These are phyloP conservation scores for Papiliotrema laurentii DNA, from an alignment of 1,284 basidiomycete genomes.

Conservation along the genomic window DNA sequence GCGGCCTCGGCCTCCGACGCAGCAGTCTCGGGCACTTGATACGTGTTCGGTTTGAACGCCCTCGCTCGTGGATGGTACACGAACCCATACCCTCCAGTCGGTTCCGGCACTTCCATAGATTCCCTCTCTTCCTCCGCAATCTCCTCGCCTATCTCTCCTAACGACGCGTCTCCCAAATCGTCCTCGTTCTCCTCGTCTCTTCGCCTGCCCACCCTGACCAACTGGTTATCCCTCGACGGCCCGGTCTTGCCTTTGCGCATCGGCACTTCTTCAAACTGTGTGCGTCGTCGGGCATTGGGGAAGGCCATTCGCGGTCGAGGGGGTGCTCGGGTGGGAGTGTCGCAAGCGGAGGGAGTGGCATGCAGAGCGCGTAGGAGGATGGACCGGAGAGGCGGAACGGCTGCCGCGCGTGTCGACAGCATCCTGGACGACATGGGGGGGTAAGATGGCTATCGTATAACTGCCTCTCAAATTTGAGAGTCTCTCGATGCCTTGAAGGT, in stretches of 20 bases:
- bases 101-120: neutral
- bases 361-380: constrained; percentile 25
- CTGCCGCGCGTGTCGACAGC: too few species aligned
- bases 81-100: neutral
- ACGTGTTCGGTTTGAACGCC: constrained; percentile 12
- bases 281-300: too few species aligned
- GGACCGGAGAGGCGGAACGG: constrained; percentile 19
- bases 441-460: too few species aligned
- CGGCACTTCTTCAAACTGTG: too few species aligned
- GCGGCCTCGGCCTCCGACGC: neutral
- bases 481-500: too few species aligned
- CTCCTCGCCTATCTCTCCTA: neutral
- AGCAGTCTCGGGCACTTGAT: neutral
- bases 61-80: constrained; percentile 9
- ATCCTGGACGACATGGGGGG: too few species aligned
- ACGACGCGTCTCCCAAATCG: constrained; percentile 1
- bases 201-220: too few species aligned
- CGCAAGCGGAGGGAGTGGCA: neutral
- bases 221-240: too few species aligned
- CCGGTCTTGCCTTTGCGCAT: too few species aligned
- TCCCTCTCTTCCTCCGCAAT: neutral
- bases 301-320: too few species aligned
- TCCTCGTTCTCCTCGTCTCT: neutral
- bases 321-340: too few species aligned
- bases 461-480: too few species aligned